Evolutionary conservation across 257 asterid species (phyloP), one percentile per base, ranked within the genome.

Genomic region (Solanum etuberosum): DNA sequence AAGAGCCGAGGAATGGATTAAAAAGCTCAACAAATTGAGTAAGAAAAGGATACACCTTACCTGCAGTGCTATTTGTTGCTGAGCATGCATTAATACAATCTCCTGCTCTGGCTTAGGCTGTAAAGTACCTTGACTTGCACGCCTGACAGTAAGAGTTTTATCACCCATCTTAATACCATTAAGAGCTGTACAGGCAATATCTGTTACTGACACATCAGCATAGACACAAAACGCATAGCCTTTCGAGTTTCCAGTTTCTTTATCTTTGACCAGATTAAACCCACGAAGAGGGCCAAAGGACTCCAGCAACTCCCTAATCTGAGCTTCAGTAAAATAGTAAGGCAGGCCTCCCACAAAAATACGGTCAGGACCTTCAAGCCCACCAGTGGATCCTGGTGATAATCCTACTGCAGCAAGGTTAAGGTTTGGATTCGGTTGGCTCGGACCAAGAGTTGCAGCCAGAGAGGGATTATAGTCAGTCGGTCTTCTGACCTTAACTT

Each of bases 211-310:
- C 61, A 94, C 88, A 88, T 97, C 99, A 86, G 93, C 93, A 88
- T 96, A 97, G 82, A 97, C 99, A 92, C 99, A 97, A 89, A 97
- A 97, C 8, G 99, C 99, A 92, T 97, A 96, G 91, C 99, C 99
- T 92, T 97, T 97, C 35, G 99, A 97, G 91, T 97, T 97, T 85
- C 99, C 99, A 5, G 99, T 97, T 92, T 97, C 99, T 90, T 98
- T 90, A 89, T 97, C 99, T 92, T 96, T 97, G 67, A 97, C 99
- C 89, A 97, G 91, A 92, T 96, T 98, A 90, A 97, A 97, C 84
- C 98, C 98, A 46, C 98, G 94, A 86, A 97, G 98, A 5, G 97
- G 94, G 42, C 99, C 99, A 93, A 97, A 97, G 70, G 99, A 97
- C 91, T 97, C 99, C 71, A 97, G 93, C 89, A 97, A 91, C 96